Base-by-base conservation (phyloP, 192 early-diverging fungal genomes). In the Coemansia biformis region DNA sequence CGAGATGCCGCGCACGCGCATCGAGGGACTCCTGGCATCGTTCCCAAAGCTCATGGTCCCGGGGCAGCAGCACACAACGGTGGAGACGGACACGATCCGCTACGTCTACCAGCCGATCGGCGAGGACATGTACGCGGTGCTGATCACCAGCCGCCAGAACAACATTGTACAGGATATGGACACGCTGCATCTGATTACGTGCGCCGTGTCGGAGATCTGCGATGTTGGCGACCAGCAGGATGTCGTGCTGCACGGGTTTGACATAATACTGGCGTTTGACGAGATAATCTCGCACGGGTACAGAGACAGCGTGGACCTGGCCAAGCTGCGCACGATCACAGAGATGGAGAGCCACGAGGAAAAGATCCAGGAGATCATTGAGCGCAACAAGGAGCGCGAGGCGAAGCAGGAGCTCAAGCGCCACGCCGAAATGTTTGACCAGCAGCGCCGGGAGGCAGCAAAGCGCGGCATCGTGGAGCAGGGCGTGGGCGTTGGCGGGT, bases 261-360 rank as follows among this genome's bases (percentile, higher is more conserved):
- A 97, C 40, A 80, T 99, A 21, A 51, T 94, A 38, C 78, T 80
- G 44, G 86, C 93, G 5, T 97, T 99, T 79, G 96, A 99, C 61
- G 96, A 99, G 66, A 88, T 99, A 24, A 82, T 97, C 35, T 84
- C 86, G 14, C 81, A 90, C 52, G 91, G 91, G 8, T 90, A 87
- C 71, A 76, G 92, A 40, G 96, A 98, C 67, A 91, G 90, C 46
- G 84, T 97, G 24, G 90, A 86, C 51, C 53, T 97, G 19, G 79
- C 83, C 55, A 90, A 94, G 72, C 83, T 99, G n/a, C 84, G 83
- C 42, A 93, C 86, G 22, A 96, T 93, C 40, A 86, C 83, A 43
- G 88, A 91, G 61, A 99, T 99, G 96, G 96, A 99, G 68, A 89
- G 86, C 72, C 90, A 96, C 51, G 96, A 99, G 66, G 96, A 99